Conservation (phyloP, 2,329 filamentous ascomycete genomes). For the Cadophora sp. region DNA sequence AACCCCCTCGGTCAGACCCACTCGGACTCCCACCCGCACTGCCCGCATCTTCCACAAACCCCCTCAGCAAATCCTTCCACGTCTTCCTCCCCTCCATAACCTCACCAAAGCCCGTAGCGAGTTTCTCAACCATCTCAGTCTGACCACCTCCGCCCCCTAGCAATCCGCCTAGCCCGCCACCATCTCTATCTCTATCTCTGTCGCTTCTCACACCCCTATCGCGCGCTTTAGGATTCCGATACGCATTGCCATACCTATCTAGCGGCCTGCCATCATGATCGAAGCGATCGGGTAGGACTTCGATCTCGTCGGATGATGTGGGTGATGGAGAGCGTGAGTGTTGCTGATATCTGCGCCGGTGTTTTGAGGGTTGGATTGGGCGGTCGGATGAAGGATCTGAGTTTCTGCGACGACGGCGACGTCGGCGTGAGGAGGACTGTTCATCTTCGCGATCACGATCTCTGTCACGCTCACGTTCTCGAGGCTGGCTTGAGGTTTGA, state of each 20-base stretch:
- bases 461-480: neutral
- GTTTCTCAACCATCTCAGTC: conserved; percentile 42
- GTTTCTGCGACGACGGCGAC: conserved; percentile 35
- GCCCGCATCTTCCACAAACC: conserved; percentile 35
- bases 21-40: conserved; percentile 8
- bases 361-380: conserved; percentile 34
- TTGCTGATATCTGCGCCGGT: conserved; percentile 31
- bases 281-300: conserved; percentile 43
- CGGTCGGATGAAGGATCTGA: conserved; percentile 44
- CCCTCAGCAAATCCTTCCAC: conserved; percentile 43
- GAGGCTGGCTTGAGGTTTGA: neutral
- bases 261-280: conserved; percentile 40
- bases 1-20: conserved; percentile 11
- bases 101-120: conserved; percentile 38
- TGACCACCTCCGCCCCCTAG: conserved; percentile 9
- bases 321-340: conserved; percentile 29
- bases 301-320: conserved; percentile 31
- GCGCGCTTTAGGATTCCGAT: conserved; percentile 1
- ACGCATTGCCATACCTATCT: conserved; percentile 25
- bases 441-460: conserved; percentile 2
- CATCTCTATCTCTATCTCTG: neutral
- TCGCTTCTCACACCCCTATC: neutral
- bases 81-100: conserved; percentile 42
- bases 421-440: conserved; percentile 25
- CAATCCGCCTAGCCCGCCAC: neutral